Evolutionary conservation across 805 yeast species (phyloP).

Genomic region (Suhomyces tanzawaensis): DNA sequence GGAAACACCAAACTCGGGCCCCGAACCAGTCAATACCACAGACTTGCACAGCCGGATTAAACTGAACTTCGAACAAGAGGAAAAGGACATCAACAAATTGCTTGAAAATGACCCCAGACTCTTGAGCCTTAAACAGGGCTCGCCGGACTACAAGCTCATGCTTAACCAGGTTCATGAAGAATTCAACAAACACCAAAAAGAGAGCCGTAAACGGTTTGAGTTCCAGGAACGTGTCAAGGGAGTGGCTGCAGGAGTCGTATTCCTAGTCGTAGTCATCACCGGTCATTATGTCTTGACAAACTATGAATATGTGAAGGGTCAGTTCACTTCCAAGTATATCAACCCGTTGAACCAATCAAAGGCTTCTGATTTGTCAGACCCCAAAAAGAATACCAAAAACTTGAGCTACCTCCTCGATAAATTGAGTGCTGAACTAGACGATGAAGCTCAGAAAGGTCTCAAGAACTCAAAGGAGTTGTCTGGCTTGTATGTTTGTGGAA

Average conservation of each 20-base stretch:
- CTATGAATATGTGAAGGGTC: conserved; percentile 38
- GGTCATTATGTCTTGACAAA: conserved; percentile 43
- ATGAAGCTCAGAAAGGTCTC: conserved; percentile 16
- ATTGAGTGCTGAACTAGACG: conserved; percentile 23
- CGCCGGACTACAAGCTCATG: conserved; percentile 38
- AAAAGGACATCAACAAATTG: conserved; percentile 18
- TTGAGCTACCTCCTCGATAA: conserved; percentile 25
- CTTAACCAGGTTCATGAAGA: conserved; percentile 28
- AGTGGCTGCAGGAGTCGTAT: conserved; percentile 38
- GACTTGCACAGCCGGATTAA: conserved; percentile 3
- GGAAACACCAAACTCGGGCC: conserved; percentile 5
- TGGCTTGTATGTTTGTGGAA: conserved; percentile 40
- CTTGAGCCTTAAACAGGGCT: conserved; percentile 23
- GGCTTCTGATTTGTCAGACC: conserved; percentile 32
- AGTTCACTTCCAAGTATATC: conserved; percentile 30
- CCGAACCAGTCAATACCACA: conserved; percentile 1
- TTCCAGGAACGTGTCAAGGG: conserved; percentile 45
- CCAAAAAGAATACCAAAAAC: conserved; percentile 26
- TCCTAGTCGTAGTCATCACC: conserved; percentile 38
- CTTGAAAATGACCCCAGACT: conserved; percentile 34
- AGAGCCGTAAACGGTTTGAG: conserved; percentile 33
- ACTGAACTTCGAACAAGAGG: conserved; percentile 12
- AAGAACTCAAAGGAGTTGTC: conserved; percentile 22
- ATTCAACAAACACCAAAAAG: conserved; percentile 23
- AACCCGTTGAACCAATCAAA: conserved; percentile 39